Evolutionary conservation across 1,284 basidiomycete species (phyloP), one percentile per base, ranked within the genome.

Genomic region (Wolfiporia cocos): DNA sequence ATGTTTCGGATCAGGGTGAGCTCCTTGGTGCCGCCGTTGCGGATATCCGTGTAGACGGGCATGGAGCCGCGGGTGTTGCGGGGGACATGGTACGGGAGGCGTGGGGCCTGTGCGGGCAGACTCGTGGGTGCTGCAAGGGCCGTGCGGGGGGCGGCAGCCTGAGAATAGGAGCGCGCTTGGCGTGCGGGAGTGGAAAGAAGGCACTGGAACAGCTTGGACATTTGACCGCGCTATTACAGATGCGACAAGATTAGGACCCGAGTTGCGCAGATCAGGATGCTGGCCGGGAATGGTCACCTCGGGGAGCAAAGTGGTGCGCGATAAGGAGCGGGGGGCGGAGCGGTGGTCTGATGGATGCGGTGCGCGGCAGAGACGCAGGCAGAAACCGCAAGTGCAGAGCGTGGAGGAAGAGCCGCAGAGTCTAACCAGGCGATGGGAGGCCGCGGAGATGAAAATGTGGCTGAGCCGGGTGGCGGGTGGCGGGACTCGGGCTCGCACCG

Each of bases 41-140:
- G 77, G 41, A 83, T 60, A 59, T 86, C 81, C 30, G 80, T 75
- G 59, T 85, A 86, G 18, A 87, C 80, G 37, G 84, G 84, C 21
- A 87, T 69, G 37, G 73, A 73, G 28, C 81, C 81, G 41, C 68
- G 68, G 31, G 73, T 59, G 61, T 82, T 87, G 48, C 84, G 74
- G 22, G 72, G 70, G 39, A 87, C 67, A 45, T 72, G 74, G 62
- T 85, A 87, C 30, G 73, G 62, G 38, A 63, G 61, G 44, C 41
- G 47, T 15, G 50, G 6, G 20, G 18, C 34, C 12, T 41, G 33
- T n/a, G 34, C 41, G 23, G 42, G 42, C 39, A 42, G 48, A 22
- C 36, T 34, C 34, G 40, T 35, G 37, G 18, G n/a, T n/a, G n/a
- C n/a, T n/a, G n/a, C n/a, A n/a, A n/a, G n/a, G n/a, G n/a, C n/a